phyloP scores from a whole-genome alignment of 805 yeast genomes.

The Kluyveromyces starmeri region DNA sequence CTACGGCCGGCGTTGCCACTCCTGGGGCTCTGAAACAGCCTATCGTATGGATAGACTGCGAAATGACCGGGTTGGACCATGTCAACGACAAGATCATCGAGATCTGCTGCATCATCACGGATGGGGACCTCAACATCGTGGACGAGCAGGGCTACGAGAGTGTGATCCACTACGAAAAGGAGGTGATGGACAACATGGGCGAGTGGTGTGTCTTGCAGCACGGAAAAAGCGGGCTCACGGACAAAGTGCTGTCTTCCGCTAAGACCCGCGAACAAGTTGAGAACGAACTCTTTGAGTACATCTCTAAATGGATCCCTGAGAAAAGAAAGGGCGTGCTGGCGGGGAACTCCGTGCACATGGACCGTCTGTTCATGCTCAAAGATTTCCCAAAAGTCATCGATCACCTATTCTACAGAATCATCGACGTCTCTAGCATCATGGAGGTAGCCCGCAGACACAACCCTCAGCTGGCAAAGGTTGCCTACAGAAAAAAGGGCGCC shows the following conservation, averaged over 20 bases:
- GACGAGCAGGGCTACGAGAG: conserved; percentile 72
- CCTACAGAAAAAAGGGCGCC: conserved; percentile 56
- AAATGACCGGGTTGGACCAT: conserved; percentile 94
- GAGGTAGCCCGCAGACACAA: conserved; percentile 78
- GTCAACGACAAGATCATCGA: conserved; percentile 79
- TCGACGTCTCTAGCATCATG: conserved; percentile 83
- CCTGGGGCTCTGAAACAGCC: conserved; percentile 24
- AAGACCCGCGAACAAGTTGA: conserved; percentile 57
- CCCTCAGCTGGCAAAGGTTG: conserved; percentile 42
- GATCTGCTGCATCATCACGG: conserved; percentile 84
- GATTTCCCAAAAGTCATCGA: conserved; percentile 74
- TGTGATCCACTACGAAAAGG: conserved; percentile 61
- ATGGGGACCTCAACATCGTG: conserved; percentile 62
- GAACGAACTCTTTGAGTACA: conserved; percentile 50
- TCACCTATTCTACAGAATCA: conserved; percentile 61
- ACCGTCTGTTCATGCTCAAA: conserved; percentile 68
- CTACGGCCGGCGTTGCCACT: too few relatives aligned
- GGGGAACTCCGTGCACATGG: conserved; percentile 92
- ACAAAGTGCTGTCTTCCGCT: conserved; percentile 49
- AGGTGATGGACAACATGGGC: conserved; percentile 61
- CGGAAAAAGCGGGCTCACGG: conserved; percentile 66
- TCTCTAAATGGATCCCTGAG: conserved; percentile 44
- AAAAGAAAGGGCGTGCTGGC: conserved; percentile 63
- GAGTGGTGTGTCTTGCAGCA: conserved; percentile 87
- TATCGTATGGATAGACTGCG: conserved; percentile 95